Conservation (phyloP, 2,329 filamentous ascomycete genomes). For the Didymella keratinophila region DNA sequence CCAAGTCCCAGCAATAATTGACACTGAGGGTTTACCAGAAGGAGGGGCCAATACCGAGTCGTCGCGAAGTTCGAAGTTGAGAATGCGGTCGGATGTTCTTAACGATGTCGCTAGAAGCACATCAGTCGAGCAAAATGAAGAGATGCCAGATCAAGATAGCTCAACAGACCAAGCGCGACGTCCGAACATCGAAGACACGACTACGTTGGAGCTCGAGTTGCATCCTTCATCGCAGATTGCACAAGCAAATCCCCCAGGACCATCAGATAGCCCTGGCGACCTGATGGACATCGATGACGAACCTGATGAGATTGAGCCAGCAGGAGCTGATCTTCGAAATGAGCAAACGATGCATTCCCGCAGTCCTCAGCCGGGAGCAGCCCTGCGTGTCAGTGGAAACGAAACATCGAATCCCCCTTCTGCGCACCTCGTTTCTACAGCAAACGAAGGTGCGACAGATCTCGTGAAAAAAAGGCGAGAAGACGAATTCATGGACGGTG, state of each 20-base stretch:
- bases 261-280: neutral
- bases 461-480: constrained; percentile 44
- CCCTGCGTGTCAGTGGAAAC: neutral
- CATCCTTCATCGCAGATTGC: neutral
- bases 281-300: neutral
- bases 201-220: neutral
- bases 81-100: neutral
- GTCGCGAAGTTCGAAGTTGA: neutral
- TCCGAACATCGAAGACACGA: neutral
- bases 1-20: neutral
- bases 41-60: neutral
- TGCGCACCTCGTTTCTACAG: neutral
- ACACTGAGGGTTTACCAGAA: neutral
- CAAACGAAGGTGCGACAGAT: constrained; percentile 47
- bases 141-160: no score
- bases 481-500: constrained; percentile 69
- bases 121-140: neutral
- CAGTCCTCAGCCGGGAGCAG: neutral
- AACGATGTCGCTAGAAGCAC: neutral
- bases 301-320: neutral
- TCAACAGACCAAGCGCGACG: no score
- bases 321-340: neutral
- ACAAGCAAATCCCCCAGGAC: neutral
- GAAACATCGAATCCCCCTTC: neutral
- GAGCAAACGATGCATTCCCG: neutral